These are phyloP conservation scores for Dioscorea cayenensis DNA, from an alignment of 116 monocot genomes.

Conservation along the genomic window DNA sequence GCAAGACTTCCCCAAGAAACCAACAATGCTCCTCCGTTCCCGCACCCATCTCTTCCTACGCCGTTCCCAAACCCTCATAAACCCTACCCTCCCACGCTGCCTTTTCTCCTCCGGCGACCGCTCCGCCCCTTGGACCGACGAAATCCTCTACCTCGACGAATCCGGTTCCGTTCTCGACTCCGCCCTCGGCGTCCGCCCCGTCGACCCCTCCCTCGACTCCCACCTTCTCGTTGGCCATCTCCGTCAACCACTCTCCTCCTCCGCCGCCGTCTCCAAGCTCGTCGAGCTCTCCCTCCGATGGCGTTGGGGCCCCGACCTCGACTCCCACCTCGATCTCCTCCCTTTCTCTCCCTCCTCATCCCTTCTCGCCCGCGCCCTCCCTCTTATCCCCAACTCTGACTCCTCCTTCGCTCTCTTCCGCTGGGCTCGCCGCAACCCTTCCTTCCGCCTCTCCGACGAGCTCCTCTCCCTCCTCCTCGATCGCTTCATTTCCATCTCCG, in stretches of 20 bases:
- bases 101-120: conserved; percentile 1
- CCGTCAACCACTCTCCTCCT: background rate
- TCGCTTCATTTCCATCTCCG: conserved; percentile 29
- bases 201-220: conserved; percentile 7
- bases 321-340: conserved; percentile 57
- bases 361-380: conserved; percentile 45
- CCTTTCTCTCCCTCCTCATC: conserved; percentile 44
- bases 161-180: conserved; percentile 21
- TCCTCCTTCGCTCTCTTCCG: conserved; percentile 60
- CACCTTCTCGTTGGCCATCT: conserved; percentile 18
- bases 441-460: conserved; percentile 38
- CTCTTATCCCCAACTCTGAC: conserved; percentile 34
- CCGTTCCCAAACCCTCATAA: background rate
- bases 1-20: too few species aligned
- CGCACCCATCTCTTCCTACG: background rate
- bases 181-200: conserved; percentile 17
- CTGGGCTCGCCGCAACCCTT: conserved; percentile 78
- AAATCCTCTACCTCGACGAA: conserved; percentile 28
- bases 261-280: conserved; percentile 53
- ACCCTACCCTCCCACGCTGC: background rate
- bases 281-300: conserved; percentile 53
- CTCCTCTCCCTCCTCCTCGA: conserved; percentile 39
- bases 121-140: conserved; percentile 25
- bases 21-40: background rate
- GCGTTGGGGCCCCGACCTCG: conserved; percentile 85